Evolutionary conservation across 2,329 filamentous ascomycete species (phyloP).

Genomic region (Trichophaea hybrida): DNA sequence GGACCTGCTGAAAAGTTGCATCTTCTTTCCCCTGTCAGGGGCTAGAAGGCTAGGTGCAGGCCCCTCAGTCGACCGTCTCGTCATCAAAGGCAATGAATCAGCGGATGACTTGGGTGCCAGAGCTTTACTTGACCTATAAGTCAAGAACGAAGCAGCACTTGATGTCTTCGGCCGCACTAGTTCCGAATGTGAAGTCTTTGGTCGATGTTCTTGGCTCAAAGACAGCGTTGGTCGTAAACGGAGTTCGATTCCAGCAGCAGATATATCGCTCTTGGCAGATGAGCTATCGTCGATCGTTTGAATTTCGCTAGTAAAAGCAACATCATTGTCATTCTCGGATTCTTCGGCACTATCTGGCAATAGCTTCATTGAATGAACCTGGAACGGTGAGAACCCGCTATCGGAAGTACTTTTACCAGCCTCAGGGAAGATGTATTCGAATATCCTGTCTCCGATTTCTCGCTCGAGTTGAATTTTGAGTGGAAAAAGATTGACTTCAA

Average conservation of each 20-base stretch:
- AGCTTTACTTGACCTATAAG: slow-evolving; percentile 27
- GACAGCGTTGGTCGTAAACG: slow-evolving; percentile 70
- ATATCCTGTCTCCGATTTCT: slow-evolving; percentile 80
- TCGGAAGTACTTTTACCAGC: slow-evolving; percentile 44
- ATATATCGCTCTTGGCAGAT: slow-evolving; percentile 30
- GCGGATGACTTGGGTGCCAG: slow-evolving; percentile 12
- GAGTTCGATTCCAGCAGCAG: slow-evolving; percentile 48
- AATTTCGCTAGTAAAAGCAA: slow-evolving; percentile 33
- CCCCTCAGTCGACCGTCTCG: slow-evolving; percentile 17
- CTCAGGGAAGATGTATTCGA: slow-evolving; percentile 94
- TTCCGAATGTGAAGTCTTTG: slow-evolving; percentile 11
- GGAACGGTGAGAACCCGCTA: slow-evolving; percentile 38
- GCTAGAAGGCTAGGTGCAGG: slow-evolving; percentile 10
- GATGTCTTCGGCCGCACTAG: not conserved
- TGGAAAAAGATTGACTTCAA: slow-evolving; percentile 85
- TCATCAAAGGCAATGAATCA: slow-evolving; percentile 16
- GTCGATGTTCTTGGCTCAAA: slow-evolving; percentile 12
- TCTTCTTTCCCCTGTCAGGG: slow-evolving; percentile 18
- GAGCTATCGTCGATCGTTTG: slow-evolving; percentile 26
- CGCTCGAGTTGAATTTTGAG: slow-evolving; percentile 87
- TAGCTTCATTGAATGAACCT: slow-evolving; percentile 40
- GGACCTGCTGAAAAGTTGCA: slow-evolving; percentile 35
- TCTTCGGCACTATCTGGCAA: slow-evolving; percentile 40
- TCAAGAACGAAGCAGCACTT: slow-evolving; percentile 1
- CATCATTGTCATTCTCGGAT: slow-evolving; percentile 34